Evolutionary conservation across 495 filamentous ascomycete genomes (phyloP).

Genomic region (Schizothecium vesticola): DNA sequence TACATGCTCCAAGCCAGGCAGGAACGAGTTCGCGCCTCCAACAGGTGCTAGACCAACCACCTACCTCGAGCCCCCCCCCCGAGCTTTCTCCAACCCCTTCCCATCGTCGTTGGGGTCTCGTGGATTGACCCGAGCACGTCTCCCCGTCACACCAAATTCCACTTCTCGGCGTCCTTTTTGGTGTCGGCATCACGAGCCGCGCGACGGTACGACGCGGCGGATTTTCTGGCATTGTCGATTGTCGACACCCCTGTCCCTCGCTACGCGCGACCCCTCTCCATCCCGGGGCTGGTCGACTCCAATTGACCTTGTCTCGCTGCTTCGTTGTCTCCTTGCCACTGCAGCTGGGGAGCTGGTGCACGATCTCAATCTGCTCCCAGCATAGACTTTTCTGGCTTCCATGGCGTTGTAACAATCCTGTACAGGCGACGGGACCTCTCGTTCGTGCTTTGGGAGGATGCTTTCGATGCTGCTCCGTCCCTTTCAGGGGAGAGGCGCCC

Average conservation of each 20-base stretch:
- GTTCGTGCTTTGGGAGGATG: slow-evolving; percentile 27
- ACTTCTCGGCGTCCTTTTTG: neutral
- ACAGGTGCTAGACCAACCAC: neutral
- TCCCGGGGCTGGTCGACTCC: slow-evolving; percentile 2
- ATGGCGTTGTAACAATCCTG: slow-evolving; percentile 26
- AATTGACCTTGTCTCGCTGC: neutral
- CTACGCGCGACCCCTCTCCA: slow-evolving; percentile 6
- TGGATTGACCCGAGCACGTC: neutral
- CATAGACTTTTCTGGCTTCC: slow-evolving; percentile 9
- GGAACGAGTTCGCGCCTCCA: neutral
- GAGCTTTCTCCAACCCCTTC: neutral
- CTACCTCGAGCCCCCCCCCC: neutral
- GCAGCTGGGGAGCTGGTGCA: neutral
- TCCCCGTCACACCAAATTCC: neutral
- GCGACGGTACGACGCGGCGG: slow-evolving; percentile 4
- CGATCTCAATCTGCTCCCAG: neutral
- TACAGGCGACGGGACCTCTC: slow-evolving; percentile 20
- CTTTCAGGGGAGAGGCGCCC: slow-evolving; percentile 26
- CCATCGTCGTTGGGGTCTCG: neutral
- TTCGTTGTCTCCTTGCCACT: neutral
- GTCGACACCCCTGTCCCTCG: slow-evolving; percentile 5
- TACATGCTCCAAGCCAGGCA: neutral
- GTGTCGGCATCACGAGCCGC: neutral
- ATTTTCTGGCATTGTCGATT: slow-evolving; percentile 1
- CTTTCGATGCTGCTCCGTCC: slow-evolving; percentile 40